These are phyloP conservation scores for Yamadazyma atmosphaerica DNA, from an alignment of 1,139 yeast genomes.

Conservation along the genomic window DNA sequence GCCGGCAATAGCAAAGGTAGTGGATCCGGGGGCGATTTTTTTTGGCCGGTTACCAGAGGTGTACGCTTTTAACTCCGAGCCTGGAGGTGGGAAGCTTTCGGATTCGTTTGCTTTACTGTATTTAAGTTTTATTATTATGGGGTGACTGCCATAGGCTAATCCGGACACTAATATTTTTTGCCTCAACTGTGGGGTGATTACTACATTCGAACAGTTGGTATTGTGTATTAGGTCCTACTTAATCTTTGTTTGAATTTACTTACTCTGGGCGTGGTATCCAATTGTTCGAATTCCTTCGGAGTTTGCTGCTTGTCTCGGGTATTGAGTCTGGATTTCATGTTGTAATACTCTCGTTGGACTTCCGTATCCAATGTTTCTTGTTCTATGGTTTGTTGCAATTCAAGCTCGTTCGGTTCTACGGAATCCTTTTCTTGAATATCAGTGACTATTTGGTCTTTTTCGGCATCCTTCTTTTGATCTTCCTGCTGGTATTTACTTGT, in stretches of 20 bases:
- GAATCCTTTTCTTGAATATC: slow-evolving; percentile 41
- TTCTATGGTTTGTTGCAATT: slow-evolving; percentile 17
- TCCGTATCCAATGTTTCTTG: slow-evolving; percentile 12
- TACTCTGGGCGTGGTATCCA: slow-evolving; percentile 10
- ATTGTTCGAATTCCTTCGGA: slow-evolving; percentile 5
- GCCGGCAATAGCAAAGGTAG: neutral
- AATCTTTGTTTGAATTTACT: slow-evolving; percentile 17
- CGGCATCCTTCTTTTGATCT: slow-evolving; percentile 32
- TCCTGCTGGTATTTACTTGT: slow-evolving; percentile 23
- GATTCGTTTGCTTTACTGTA: slow-evolving; percentile 1
- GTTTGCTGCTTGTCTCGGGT: neutral
- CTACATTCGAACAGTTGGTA: neutral
- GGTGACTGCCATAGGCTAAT: neutral
- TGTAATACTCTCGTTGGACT: slow-evolving; percentile 15
- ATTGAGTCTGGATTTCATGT: slow-evolving; percentile 12
- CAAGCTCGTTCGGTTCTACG: slow-evolving; percentile 16
- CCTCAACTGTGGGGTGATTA: slow-evolving; percentile 1
- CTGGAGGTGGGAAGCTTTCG: too few species aligned
- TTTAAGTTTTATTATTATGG: neutral
- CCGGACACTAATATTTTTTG: neutral
- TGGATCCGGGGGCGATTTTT: neutral
- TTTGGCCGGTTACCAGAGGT: slow-evolving; percentile 1
- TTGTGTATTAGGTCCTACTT: slow-evolving; percentile 3
- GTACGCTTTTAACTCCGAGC: neutral
- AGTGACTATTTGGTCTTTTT: slow-evolving; percentile 37